A percentile compares a stretch with the other conserved stretches of the same genome.
Evolutionary conservation across 495 filamentous ascomycete species (phyloP).

Genomic region (Xylaria nigripes): DNA sequence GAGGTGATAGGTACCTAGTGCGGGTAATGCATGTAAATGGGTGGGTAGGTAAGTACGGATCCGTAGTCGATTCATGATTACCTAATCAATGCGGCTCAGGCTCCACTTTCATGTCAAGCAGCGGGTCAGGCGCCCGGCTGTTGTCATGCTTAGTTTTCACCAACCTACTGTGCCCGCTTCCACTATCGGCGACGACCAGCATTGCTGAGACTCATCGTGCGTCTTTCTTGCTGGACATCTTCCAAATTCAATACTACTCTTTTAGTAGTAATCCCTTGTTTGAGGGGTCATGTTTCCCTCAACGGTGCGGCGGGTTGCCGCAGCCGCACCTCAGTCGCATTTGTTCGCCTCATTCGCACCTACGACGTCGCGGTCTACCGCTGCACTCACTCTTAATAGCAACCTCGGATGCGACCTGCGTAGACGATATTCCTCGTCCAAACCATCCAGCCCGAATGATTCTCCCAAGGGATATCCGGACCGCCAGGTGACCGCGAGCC

Average conservation of each 20-base stretch:
- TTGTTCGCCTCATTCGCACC: constrained; percentile 32
- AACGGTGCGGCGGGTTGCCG: constrained; percentile 41
- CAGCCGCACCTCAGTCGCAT: constrained; percentile 35
- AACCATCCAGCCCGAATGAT: constrained; percentile 48
- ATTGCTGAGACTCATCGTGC: neutral
- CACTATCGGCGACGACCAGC: constrained; percentile 6
- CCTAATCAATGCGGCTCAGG: too few relatives aligned
- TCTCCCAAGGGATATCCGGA: constrained; percentile 40
- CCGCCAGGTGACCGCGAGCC: constrained; percentile 33
- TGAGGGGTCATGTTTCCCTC: constrained; percentile 42
- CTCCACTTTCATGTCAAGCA: neutral
- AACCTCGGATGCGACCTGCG: constrained; percentile 34
- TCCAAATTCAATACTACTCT: neutral
- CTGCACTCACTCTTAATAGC: constrained; percentile 30
- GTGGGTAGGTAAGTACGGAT: too few relatives aligned
- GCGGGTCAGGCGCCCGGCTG: constrained; percentile 1
- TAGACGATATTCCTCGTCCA: constrained; percentile 47
- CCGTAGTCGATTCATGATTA: too few relatives aligned
- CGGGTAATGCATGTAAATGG: too few relatives aligned
- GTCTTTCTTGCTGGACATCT: constrained; percentile 4
- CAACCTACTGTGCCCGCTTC: neutral
- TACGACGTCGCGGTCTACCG: constrained; percentile 28
- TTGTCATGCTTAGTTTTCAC: constrained; percentile 7
- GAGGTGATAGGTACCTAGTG: too few relatives aligned
- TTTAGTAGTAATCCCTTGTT: neutral